A percentile compares a stretch with the other conserved stretches of the same genome.
Conservation (phyloP, 352 stramenopile genomes). For the Pilasporangium apinafurcum region DNA sequence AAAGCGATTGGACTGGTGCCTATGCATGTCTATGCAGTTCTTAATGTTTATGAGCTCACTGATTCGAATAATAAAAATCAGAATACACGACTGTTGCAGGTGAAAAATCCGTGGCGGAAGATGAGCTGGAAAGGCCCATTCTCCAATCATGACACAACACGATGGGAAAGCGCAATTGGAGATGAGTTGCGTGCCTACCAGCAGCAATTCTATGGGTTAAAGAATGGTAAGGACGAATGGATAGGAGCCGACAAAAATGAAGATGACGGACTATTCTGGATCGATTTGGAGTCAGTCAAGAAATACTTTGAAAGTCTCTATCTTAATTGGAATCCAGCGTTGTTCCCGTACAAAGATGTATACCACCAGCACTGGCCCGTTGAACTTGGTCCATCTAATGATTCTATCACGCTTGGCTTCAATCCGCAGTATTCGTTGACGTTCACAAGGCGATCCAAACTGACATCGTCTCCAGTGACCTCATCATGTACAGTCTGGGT, state of each 20-base stretch:
- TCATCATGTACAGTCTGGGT: constrained; percentile 81
- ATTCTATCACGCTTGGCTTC: constrained; percentile 89
- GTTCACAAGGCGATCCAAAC: constrained; percentile 30
- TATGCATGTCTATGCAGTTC: constrained; percentile 95
- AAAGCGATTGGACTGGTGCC: constrained; percentile 90
- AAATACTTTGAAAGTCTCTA: constrained; percentile 92
- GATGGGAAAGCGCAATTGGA: constrained; percentile 49
- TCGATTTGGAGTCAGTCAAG: constrained; percentile 91
- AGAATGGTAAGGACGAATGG: background rate
- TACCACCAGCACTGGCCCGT: constrained; percentile 83
- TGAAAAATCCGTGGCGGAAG: constrained; percentile 96
- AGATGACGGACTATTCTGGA: constrained; percentile 96
- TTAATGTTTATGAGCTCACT: constrained; percentile 87
- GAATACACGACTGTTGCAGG: constrained; percentile 81
- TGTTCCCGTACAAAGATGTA: constrained; percentile 85
- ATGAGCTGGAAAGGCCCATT: constrained; percentile 85
- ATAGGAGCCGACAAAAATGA: constrained; percentile 7
- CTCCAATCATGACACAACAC: constrained; percentile 46
- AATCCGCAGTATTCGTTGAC: constrained; percentile 93
- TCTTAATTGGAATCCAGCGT: constrained; percentile 93
- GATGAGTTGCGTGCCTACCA: constrained; percentile 56
- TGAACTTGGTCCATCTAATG: constrained; percentile 76
- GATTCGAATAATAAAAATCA: constrained; percentile 22
- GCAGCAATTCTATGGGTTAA: constrained; percentile 33
- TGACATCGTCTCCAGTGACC: constrained; percentile 10